Percentiles rank a stretch among this genome's conserved stretches.
Conservation (phyloP, 2,329 filamentous ascomycete species). For the Colletotrichum australisinense region DNA sequence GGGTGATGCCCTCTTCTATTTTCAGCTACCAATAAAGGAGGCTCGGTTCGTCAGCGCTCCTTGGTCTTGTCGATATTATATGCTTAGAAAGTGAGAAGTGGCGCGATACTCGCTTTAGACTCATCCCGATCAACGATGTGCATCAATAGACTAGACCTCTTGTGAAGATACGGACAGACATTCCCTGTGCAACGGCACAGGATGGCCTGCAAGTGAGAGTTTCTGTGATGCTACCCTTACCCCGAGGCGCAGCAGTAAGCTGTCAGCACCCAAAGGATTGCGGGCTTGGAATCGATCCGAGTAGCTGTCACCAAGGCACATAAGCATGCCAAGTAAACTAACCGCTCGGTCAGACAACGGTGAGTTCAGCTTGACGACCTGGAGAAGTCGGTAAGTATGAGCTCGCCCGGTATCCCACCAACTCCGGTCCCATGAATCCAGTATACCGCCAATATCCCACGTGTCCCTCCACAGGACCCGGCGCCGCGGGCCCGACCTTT, state of each 20-base stretch:
- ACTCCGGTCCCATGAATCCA: neutral
- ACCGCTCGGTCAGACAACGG: neutral
- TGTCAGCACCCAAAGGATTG: neutral
- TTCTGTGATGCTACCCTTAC: too few relatives aligned
- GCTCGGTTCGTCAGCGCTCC: neutral
- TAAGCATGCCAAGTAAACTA: slow-evolving; percentile 4
- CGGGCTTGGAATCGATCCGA: neutral
- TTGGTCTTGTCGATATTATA: neutral
- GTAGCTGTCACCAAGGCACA: neutral
- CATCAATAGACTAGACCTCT: neutral
- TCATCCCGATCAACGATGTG: neutral
- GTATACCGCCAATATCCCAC: neutral
- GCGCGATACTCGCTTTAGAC: neutral
- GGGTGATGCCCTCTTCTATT: neutral
- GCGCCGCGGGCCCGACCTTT: slow-evolving; percentile 4
- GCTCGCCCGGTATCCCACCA: too few relatives aligned
- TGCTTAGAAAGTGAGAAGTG: neutral
- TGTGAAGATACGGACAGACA: neutral
- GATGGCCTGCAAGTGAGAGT: neutral
- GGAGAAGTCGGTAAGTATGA: neutral
- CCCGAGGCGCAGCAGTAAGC: neutral
- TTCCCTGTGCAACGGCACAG: neutral
- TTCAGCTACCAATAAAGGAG: neutral
- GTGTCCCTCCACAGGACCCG: neutral
- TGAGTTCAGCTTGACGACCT: slow-evolving; percentile 4